Conservation (phyloP, 805 yeast genomes). For the Torulaspora indica region DNA sequence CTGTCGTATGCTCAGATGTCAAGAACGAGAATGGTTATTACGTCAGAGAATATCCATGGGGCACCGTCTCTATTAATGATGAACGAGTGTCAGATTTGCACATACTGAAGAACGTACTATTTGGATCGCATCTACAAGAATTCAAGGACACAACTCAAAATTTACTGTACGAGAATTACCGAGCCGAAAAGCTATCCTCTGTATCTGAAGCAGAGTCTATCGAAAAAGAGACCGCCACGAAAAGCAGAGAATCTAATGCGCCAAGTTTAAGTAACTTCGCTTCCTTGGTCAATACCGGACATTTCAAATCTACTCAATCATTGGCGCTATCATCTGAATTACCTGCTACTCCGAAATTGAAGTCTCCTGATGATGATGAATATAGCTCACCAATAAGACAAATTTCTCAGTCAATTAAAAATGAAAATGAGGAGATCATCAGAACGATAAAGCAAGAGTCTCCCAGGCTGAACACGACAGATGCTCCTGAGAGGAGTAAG, state of each 20-base stretch:
- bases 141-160: conserved; percentile 77
- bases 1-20: conserved; percentile 62
- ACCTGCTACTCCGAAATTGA: conserved; percentile 26
- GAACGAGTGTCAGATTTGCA: conserved; percentile 50
- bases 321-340: conserved; percentile 23
- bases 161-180: conserved; percentile 67
- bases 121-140: conserved; percentile 81
- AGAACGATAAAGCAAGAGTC: conserved; percentile 38
- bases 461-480: conserved; percentile 31
- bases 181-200: conserved; percentile 68
- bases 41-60: conserved; percentile 77
- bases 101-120: conserved; percentile 59
- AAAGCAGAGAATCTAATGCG: conserved; percentile 29
- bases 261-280: conserved; percentile 38
- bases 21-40: conserved; percentile 53
- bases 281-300: conserved; percentile 35
- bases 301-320: conserved; percentile 33
- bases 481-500: conserved; percentile 49
- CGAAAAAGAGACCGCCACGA: conserved; percentile 11
- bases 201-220: conserved; percentile 39
- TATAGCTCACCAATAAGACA: conserved; percentile 38
- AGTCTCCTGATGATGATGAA: conserved; percentile 3
- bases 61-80: conserved; percentile 44
- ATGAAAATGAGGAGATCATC: conserved; percentile 39
- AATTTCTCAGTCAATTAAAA: conserved; percentile 35